phyloP scores from a whole-genome alignment of 2,329 filamentous ascomycete genomes.

The Sporothrix brasiliensis region DNA sequence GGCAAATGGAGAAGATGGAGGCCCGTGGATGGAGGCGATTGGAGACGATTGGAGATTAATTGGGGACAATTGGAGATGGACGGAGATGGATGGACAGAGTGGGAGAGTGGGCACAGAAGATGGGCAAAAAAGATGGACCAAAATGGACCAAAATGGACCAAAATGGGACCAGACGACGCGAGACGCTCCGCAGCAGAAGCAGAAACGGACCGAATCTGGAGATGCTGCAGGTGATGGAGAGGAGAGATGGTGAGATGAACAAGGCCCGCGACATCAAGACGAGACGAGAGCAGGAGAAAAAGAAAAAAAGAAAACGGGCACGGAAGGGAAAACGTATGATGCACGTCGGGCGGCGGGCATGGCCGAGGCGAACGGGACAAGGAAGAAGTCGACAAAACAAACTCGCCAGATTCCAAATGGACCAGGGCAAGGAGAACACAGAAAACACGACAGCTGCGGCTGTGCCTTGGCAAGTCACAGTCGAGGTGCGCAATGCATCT shows the following conservation, averaged over 20 bases:
- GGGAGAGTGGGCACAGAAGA: background rate
- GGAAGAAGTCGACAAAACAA: too few species aligned
- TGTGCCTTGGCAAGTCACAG: too few species aligned
- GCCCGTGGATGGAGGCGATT: background rate
- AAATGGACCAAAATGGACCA: background rate
- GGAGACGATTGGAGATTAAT: conserved; percentile 2
- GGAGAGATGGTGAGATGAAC: background rate
- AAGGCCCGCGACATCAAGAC: background rate
- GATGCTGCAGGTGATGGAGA: background rate
- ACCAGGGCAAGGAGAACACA: too few species aligned
- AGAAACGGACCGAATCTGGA: conserved; percentile 24
- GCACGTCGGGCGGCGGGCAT: too few species aligned
- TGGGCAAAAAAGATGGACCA: background rate
- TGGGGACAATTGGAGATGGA: background rate
- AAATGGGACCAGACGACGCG: background rate
- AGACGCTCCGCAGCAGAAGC: conserved; percentile 6
- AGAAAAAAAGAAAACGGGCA: background rate
- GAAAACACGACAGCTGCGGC: too few species aligned
- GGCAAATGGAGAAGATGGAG: background rate
- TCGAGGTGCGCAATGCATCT: too few species aligned
- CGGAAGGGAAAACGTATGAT: too few species aligned
- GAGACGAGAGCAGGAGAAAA: background rate
- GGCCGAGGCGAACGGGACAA: too few species aligned
- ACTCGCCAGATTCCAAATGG: background rate
- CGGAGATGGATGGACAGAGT: background rate